Percentiles rank a stretch among this genome's conserved stretches.
Evolutionary conservation across 192 early-diverging fungal genomes (phyloP).

Genomic region (Backusella luteola): DNA sequence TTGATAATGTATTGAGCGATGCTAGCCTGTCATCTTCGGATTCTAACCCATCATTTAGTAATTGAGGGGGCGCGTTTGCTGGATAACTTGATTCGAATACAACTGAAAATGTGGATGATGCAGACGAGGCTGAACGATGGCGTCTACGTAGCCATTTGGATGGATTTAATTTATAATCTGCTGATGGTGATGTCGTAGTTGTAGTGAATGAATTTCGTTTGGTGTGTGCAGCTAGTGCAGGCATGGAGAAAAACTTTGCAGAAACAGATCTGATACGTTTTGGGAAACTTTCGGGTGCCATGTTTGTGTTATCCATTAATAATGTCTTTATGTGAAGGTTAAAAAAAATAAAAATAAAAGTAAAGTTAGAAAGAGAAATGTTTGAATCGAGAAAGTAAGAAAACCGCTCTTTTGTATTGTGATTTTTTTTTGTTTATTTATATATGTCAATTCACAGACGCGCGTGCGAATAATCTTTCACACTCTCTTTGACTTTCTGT

Average conservation of each 20-base stretch:
- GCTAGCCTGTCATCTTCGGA: background rate
- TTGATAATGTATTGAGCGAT: background rate
- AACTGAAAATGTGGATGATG: conserved; percentile 12
- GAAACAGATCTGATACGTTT: conserved; percentile 12
- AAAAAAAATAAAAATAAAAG: background rate
- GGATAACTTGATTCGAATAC: background rate
- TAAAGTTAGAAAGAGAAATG: background rate
- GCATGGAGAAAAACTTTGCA: background rate
- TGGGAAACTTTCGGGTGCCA: background rate
- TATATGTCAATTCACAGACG: background rate
- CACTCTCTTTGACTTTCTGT: background rate
- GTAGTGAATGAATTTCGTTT: conserved; percentile 4
- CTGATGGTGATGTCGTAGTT: background rate
- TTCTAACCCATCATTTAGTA: background rate
- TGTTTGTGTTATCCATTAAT: background rate
- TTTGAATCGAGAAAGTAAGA: background rate
- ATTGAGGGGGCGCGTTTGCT: background rate
- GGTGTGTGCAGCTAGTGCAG: background rate
- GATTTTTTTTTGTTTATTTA: background rate
- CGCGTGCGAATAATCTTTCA: background rate
- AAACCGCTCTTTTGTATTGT: background rate
- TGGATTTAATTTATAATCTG: conserved; percentile 3
- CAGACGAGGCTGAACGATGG: conserved; percentile 11
- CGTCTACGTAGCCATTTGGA: conserved; percentile 16
- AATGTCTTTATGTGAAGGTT: background rate